phyloP scores from a whole-genome alignment of 2,329 filamentous ascomycete genomes.

The Trichoderma afroharzianum region DNA sequence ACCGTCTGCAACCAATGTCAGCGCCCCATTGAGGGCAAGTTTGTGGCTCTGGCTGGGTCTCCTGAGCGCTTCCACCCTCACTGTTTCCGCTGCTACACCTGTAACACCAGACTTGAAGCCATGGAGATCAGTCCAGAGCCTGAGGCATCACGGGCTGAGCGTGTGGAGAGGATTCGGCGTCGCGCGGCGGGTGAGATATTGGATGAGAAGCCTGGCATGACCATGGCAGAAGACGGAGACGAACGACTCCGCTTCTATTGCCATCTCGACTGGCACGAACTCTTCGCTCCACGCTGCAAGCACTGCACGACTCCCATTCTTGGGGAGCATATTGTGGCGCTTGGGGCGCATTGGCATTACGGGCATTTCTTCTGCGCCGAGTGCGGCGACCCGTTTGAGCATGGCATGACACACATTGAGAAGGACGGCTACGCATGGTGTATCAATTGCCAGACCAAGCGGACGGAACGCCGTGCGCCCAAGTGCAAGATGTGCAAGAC shows the following conservation, averaged over 20 bases:
- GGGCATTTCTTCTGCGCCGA: constrained; percentile 99
- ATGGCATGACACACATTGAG: constrained; percentile 71
- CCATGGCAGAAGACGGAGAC: constrained; percentile 69
- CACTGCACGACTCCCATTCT: constrained; percentile 96
- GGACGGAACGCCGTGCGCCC: constrained; percentile 81
- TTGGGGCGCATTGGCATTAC: constrained; percentile 93
- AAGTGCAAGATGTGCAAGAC: constrained; percentile 83
- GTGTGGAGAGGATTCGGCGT: constrained; percentile 68
- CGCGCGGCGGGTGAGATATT: constrained; percentile 57
- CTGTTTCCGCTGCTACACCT: constrained; percentile 88
- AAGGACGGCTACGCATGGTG: constrained; percentile 99
- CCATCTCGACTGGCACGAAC: constrained; percentile 97
- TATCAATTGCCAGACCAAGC: constrained; percentile 84
- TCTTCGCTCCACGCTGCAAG: constrained; percentile 88
- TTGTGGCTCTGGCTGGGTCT: constrained; percentile 75
- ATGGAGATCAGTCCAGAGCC: constrained; percentile 97
- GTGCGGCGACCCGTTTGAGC: constrained; percentile 90
- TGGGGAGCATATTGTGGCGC: constrained; percentile 88
- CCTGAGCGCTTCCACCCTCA: constrained; percentile 81
- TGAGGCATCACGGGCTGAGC: constrained; percentile 62
- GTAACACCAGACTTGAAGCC: constrained; percentile 83
- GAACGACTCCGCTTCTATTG: constrained; percentile 82
- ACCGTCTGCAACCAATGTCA: constrained; percentile 82
- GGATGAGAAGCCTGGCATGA: constrained; percentile 59
- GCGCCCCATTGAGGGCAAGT: constrained; percentile 81